Percentiles rank a stretch among this genome's conserved stretches.
These are phyloP conservation scores for Taiozyma onychis DNA, from an alignment of 1,139 yeast species.

Conservation along the genomic window DNA sequence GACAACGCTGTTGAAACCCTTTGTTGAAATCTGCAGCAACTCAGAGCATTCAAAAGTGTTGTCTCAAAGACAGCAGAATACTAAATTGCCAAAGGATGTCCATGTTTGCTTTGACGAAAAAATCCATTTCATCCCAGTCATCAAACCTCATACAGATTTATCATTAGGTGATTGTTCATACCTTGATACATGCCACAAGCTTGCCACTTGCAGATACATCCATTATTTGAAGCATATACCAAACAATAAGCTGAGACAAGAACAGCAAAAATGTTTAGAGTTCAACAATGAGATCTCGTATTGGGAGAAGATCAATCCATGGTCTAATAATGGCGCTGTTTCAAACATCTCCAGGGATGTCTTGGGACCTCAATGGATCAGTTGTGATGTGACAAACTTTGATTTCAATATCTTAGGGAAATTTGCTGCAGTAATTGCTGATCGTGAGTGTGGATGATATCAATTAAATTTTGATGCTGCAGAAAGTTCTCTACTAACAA, in stretches of 20 bases:
- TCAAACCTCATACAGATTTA: slow-evolving; percentile 54
- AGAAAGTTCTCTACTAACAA: background rate
- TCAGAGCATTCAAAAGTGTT: slow-evolving; percentile 35
- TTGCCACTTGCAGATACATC: slow-evolving; percentile 71
- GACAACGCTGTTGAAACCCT: slow-evolving; percentile 37
- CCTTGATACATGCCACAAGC: slow-evolving; percentile 87
- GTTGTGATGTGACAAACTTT: slow-evolving; percentile 70
- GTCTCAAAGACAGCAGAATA: slow-evolving; percentile 21
- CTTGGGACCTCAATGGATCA: slow-evolving; percentile 77
- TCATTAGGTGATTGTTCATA: slow-evolving; percentile 90
- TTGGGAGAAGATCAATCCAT: slow-evolving; percentile 34
- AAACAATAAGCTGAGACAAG: slow-evolving; percentile 10
- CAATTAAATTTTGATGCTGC: background rate
- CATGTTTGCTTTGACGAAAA: slow-evolving; percentile 40
- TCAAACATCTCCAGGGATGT: slow-evolving; percentile 26
- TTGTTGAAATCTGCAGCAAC: slow-evolving; percentile 48
- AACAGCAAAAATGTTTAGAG: slow-evolving; percentile 11
- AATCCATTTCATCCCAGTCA: slow-evolving; percentile 59
- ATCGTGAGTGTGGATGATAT: slow-evolving; percentile 32
- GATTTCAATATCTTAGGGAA: slow-evolving; percentile 71
- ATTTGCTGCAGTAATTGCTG: slow-evolving; percentile 84
- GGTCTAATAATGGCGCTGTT: slow-evolving; percentile 51
- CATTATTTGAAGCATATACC: slow-evolving; percentile 72
- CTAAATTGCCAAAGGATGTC: slow-evolving; percentile 23
- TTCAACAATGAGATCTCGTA: slow-evolving; percentile 27